A percentile compares a stretch with the other conserved stretches of the same genome.
These are phyloP conservation scores for Phytopythium boreale DNA, from an alignment of 352 stramenopile species.

Conservation along the genomic window DNA sequence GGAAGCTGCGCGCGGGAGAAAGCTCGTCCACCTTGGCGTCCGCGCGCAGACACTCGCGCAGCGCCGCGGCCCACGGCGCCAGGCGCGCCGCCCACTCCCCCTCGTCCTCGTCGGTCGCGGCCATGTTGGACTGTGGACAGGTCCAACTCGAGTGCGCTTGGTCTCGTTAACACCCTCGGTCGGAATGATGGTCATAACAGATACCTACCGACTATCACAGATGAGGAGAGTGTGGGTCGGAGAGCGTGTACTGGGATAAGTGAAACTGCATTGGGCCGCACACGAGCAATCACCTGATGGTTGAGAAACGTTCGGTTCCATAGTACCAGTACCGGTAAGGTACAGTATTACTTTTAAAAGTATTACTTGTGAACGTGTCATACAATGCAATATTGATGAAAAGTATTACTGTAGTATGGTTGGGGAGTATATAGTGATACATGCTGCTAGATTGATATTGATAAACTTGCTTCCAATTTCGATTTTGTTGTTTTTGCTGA, in stretches of 20 bases:
- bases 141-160: too few relatives aligned
- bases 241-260: too few relatives aligned
- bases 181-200: neutral
- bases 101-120: neutral
- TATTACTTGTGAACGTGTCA: too few relatives aligned
- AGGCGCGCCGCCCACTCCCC: neutral
- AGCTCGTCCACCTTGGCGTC: neutral
- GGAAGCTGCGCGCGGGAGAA: neutral
- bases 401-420: too few relatives aligned
- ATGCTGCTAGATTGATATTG: too few relatives aligned
- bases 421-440: too few relatives aligned
- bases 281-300: neutral
- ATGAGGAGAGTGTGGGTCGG: neutral
- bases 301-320: neutral
- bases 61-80: conserved; percentile 2
- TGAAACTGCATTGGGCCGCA: neutral
- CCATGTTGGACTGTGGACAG: neutral
- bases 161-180: neutral
- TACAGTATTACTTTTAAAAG: conserved; percentile 14
- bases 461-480: too few relatives aligned
- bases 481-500: too few relatives aligned
- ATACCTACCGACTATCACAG: neutral
- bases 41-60: conserved; percentile 4
- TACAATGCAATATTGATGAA: too few relatives aligned
- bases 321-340: too few relatives aligned